Evolutionary conservation across 768 basidiomycete genomes (phyloP), one percentile per base, ranked within the genome.

Genomic region (Termitomyces sp.): DNA sequence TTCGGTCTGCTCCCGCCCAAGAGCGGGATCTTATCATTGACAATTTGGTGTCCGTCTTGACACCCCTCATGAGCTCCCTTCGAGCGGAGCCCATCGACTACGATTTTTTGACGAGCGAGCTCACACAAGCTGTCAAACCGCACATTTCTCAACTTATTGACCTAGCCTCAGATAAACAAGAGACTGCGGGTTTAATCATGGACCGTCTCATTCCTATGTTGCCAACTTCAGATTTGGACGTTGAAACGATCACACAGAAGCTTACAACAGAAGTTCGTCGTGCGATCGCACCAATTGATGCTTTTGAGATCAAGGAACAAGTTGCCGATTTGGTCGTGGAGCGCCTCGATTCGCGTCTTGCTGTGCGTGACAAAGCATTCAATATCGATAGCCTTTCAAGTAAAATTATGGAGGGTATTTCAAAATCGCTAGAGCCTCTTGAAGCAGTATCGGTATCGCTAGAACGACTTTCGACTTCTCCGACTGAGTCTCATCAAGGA

Each of bases 81-180:
- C 86, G 82, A 30, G 75, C 81, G 30, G 89, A 90, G 55, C 76
- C 84, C 13, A 77, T 94, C 50, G 91, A 94, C 67, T 91, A 93
- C 66, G 89, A 92, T 38, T 77, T 80, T 63, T 75, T 94, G 59
- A 94, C 92, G 2, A 77, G 76, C 48, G 84, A 84, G 65, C 82
- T 94, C 16, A 81, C 88, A 26, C 89, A 94, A 70, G 89, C 92
- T 0, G 92, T 94, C 67, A 93, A 93, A 66, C 92, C 92, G 7
- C 88, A 93, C 63, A 92, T 94, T 28, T 84, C 90, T 2, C 91
- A 94, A 64, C 84, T 94, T 60, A 94, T 94, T 61, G 92, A 94
- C 68, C 81, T 94, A 51, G 87, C 92, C 30, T 91, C 89, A 0
- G 92, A 94, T 69, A 94, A 94, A 70, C 82, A 89, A 38, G 92